Evolutionary conservation across 495 filamentous ascomycete genomes (phyloP), one percentile per base, ranked within the genome.

Genomic region (Evernia prunastri): DNA sequence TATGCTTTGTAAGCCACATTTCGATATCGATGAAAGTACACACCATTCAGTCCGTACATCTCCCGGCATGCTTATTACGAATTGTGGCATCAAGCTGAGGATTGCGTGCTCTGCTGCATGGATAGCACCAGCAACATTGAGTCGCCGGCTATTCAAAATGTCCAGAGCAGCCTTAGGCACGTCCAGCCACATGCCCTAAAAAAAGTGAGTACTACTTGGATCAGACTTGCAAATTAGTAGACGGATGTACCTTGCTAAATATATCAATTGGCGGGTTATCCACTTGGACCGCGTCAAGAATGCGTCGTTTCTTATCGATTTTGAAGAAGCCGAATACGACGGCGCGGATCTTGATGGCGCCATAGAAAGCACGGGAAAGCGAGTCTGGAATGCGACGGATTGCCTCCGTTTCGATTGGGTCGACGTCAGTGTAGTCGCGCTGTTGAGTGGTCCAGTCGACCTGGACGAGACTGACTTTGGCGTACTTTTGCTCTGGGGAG

Each of bases 241-340:
- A 56, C 92, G 9, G 49, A 25, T 53, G 25, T 53, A 53, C 94
- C 72, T 96, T 96, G 59, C 83, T 87, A 67, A 86, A 78, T 51
- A 90, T 82, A 37, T 93, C 80, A 60, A 97, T 89, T 18, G 94
- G 92, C 11, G 94, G 94, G 71, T 96, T 96, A 67, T 96, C 89
- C 23, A 98, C 91, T 47, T 90, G 83, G 4, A 97, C 88, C 36
- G 94, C 93, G 71, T 98, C 94, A 54, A 98, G 87, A 57, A 98
- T 87, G 31, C 89, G 85, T 47, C 87, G 82, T 59, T 83, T 82
- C 69, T 87, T 88, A 74, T 96, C 91, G 45, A 96, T 75, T 72
- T 97, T 97, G 81, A 97, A 96, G 79, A 92, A 99, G 23, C 95
- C 95, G 72, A 95, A 97, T 20, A 97, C 89, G 45, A 87, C 85